These are phyloP conservation scores for Phytophthora nicotianae DNA, from an alignment of 352 stramenopile genomes.

Conservation along the genomic window DNA sequence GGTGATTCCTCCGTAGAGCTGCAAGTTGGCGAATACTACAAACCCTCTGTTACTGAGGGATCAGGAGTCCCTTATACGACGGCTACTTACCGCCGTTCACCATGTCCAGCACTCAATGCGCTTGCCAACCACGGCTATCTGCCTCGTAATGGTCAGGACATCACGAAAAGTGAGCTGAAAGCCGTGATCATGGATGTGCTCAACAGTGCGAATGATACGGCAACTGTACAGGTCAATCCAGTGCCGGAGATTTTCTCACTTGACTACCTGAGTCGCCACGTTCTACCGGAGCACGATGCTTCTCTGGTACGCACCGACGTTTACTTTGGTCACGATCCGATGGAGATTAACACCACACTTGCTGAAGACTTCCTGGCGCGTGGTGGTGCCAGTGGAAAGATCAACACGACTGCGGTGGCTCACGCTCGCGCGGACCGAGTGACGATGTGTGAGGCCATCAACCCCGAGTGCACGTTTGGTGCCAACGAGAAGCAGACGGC, in stretches of 20 bases:
- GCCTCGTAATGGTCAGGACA: conserved; percentile 33
- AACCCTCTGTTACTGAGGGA: conserved; percentile 1
- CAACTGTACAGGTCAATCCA: conserved; percentile 15
- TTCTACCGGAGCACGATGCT: conserved; percentile 45
- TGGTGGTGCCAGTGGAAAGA: conserved; percentile 28
- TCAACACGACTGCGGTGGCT: conserved; percentile 29
- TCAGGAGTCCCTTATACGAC: conserved; percentile 6
- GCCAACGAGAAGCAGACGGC: conserved; percentile 29
- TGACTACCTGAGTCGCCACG: conserved; percentile 41
- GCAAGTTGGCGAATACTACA: conserved; percentile 12
- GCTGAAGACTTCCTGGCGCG: conserved; percentile 28
- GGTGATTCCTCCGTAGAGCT: background rate
- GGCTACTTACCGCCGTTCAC: conserved; percentile 5
- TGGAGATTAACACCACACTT: conserved; percentile 31
- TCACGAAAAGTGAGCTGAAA: conserved; percentile 24
- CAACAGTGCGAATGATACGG: conserved; percentile 35
- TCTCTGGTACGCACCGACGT: conserved; percentile 40
- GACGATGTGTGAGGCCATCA: conserved; percentile 27
- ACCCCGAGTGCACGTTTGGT: conserved; percentile 35
- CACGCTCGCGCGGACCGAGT: conserved; percentile 27
- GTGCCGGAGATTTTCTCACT: conserved; percentile 34
- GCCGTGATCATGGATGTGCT: conserved; percentile 38
- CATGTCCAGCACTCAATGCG: conserved; percentile 17
- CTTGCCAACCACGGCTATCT: conserved; percentile 16
- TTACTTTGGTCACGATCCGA: conserved; percentile 39